These are phyloP conservation scores for Fomitiporia mediterranea DNA, from an alignment of 1,284 basidiomycete species.

Conservation along the genomic window DNA sequence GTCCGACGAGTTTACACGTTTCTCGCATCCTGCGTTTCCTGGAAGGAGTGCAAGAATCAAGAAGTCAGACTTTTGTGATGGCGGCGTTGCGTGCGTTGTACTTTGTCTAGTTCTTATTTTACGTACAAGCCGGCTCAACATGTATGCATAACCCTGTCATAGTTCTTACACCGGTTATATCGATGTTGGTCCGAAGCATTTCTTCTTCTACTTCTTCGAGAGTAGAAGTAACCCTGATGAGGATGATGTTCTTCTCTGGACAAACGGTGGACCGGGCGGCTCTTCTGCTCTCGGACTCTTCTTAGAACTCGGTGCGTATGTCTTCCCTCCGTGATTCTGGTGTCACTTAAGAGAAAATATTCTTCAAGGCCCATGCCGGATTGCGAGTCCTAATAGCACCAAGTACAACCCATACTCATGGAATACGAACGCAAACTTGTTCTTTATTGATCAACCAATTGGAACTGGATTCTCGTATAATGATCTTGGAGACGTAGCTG, in stretches of 20 bases:
- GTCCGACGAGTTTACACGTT: neutral
- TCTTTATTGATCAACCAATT: constrained; percentile 67
- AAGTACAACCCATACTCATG: constrained; percentile 57
- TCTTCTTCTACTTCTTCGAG: constrained; percentile 83
- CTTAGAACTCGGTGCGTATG: constrained; percentile 52
- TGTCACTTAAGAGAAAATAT: neutral
- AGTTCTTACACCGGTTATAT: constrained; percentile 54
- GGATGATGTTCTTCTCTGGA: constrained; percentile 38
- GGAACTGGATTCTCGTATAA: constrained; percentile 73
- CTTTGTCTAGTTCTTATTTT: neutral
- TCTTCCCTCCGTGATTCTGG: neutral
- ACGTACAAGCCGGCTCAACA: neutral
- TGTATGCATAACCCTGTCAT: neutral
- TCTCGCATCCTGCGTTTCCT: constrained; percentile 19
- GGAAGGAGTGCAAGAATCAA: constrained; percentile 18
- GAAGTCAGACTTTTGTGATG: constrained; percentile 18
- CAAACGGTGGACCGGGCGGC: constrained; percentile 46
- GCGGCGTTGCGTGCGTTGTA: constrained; percentile 8
- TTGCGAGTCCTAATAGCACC: constrained; percentile 39
- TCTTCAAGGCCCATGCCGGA: constrained; percentile 44
- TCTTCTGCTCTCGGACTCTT: constrained; percentile 56
- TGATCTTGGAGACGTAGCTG: constrained; percentile 61
- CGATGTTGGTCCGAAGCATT: constrained; percentile 62
- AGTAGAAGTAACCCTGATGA: constrained; percentile 35
- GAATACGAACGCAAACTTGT: constrained; percentile 66